Base-by-base conservation (phyloP, 192 early-diverging fungal species). In the Phlyctochytrium bullatum region DNA sequence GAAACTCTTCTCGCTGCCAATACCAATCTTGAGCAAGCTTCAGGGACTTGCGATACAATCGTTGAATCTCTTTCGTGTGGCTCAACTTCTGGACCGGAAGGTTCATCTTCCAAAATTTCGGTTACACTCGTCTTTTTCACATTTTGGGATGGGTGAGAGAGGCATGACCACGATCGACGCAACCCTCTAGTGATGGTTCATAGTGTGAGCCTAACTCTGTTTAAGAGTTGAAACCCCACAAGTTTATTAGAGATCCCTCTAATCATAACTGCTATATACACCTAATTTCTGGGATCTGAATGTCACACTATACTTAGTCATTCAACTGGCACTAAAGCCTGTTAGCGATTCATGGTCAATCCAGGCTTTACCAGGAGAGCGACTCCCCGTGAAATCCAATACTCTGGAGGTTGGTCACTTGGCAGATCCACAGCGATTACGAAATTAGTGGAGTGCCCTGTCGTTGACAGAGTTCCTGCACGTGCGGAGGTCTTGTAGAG, bases 11-110 rank as follows among this genome's bases (percentile, higher is more conserved):
- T 56, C 90, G 87, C 73, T 90, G 86, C 72, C 91, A 91, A 77
- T 91, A 91, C 95, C 95, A 97, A 80, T 96, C 92, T 54, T 85
- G 77, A 16, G 90, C 83, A 32, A 89, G 83, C 72, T 88, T 86
- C 52, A 97, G 88, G 16, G 92, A 89, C 52, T 88, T 83, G 73
- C 84, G 86, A 87, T 95, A 97, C 53, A 97, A 82, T 31, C 89
- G 88, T 63, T 86, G 88, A 40, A 96, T 88, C 51, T 50, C 20
- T 50, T 63, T 59, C 17, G 31, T 34, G 68, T 69, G 68, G 29
- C 32, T 50, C 36, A 62, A 20, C 24, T 53, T 53, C 23, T 16
- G 24, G 1, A 57, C 36, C 58, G n/a, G n/a, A n/a, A n/a, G n/a
- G n/a, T n/a, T n/a, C n/a, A n/a, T n/a, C n/a, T n/a, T n/a, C n/a